phyloP scores from a whole-genome alignment of 2,329 filamentous ascomycete genomes.

The Trichoderma koningiopsis region DNA sequence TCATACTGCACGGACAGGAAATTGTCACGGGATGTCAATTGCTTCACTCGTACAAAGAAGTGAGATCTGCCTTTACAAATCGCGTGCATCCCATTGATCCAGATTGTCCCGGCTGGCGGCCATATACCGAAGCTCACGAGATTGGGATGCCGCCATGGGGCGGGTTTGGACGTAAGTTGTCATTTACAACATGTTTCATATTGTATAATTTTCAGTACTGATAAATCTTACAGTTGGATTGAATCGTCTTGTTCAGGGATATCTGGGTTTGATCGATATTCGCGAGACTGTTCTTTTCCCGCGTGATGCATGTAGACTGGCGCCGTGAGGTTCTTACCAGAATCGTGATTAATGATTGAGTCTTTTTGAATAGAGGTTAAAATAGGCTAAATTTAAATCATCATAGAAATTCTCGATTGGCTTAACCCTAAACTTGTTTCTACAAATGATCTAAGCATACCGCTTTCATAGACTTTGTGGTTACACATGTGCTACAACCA shows the following conservation, averaged over 20 bases:
- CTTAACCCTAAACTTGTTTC: too few relatives aligned
- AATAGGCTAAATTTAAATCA: too few relatives aligned
- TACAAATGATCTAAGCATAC: too few relatives aligned
- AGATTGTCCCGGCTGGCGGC: background rate
- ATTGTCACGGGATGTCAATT: constrained; percentile 7
- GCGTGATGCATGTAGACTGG: background rate
- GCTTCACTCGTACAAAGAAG: background rate
- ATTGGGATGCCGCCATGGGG: constrained; percentile 16
- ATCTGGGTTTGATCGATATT: background rate
- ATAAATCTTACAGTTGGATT: background rate
- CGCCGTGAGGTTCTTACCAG: background rate
- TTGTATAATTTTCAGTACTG: background rate
- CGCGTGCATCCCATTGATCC: constrained; percentile 6
- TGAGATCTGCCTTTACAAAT: background rate
- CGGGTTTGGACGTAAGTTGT: constrained; percentile 1
- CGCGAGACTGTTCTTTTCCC: constrained; percentile 9
- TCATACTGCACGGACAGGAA: constrained; percentile 1
- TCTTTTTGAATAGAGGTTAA: too few relatives aligned
- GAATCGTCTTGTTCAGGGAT: constrained; percentile 12
- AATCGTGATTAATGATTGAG: too few relatives aligned
- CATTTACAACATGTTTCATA: background rate
- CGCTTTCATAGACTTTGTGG: too few relatives aligned
- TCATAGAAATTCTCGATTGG: too few relatives aligned
- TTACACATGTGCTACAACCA: too few relatives aligned
- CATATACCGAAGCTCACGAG: background rate